Conservation (phyloP, 208 protist species). For the Novymonas esmeraldas region DNA sequence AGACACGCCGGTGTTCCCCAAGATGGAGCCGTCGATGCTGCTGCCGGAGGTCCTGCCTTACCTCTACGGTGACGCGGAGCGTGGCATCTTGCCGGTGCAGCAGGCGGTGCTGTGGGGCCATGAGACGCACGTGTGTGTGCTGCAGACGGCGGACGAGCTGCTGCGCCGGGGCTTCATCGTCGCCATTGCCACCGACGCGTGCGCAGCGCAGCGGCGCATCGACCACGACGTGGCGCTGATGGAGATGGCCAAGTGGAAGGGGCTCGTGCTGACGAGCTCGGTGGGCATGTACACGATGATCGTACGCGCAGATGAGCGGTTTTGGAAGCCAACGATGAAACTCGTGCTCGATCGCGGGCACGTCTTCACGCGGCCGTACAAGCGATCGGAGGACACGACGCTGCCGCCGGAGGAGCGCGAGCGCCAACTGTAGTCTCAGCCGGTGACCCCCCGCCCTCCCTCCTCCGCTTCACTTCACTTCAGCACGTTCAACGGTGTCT, state of each 20-base stretch:
- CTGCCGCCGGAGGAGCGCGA: conserved; percentile 11
- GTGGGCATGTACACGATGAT: conserved; percentile 31
- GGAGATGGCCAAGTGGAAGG: conserved; percentile 48
- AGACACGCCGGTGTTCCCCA: conserved; percentile 47
- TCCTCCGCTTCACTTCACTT: too few relatives aligned
- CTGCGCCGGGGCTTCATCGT: conserved; percentile 56
- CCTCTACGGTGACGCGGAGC: conserved; percentile 36
- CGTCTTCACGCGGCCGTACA: conserved; percentile 19
- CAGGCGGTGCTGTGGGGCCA: conserved; percentile 77
- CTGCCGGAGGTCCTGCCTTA: conserved; percentile 47
- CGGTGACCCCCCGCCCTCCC: too few relatives aligned
- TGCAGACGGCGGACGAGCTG: conserved; percentile 71
- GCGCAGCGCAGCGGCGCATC: conserved; percentile 39
- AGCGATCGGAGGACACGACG: conserved; percentile 15
- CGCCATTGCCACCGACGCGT: conserved; percentile 51
- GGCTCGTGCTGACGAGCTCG: conserved; percentile 35
- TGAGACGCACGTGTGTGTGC: conserved; percentile 77
- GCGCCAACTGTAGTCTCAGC: not conserved
- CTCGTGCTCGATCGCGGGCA: conserved; percentile 7
- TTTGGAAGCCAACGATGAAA: conserved; percentile 24
- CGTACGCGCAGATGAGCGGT: conserved; percentile 15
- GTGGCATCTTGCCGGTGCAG: conserved; percentile 51
- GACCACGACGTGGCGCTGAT: conserved; percentile 49
- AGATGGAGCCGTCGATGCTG: conserved; percentile 71
- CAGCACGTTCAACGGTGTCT: too few relatives aligned